Evolutionary conservation across 202 grass and related monocot species (phyloP), one percentile per base, ranked within the genome.

Genomic region (Carex arenaria): DNA sequence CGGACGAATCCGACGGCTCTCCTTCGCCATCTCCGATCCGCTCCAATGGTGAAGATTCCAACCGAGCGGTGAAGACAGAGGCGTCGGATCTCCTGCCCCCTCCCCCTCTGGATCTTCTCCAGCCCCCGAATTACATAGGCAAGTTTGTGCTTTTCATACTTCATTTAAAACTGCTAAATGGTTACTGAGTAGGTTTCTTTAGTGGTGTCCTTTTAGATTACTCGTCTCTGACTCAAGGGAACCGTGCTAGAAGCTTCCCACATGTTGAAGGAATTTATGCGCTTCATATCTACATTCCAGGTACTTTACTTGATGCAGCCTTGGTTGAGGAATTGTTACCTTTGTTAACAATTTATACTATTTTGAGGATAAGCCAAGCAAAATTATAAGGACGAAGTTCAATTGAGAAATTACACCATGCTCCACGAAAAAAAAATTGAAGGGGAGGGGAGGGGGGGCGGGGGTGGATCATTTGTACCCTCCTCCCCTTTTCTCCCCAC

Each of bases 241-340:
- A 64, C 80, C 87, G 95, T 71, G 86, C 90, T 82, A 92, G 95
- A 80, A 95, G 85, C 12, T 98, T 98, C 85, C 95, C 91, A 0
- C 95, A 95, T 82, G 86, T 90, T 10, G 91, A 95, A 80, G 95
- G 95, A 72, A 93, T 88, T 56, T 95, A 93, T 72, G 87, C 93
- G 18, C 83, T 98, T 28, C 95, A 98, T 86, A 85, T 95, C 57
- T 98, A 89, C 81, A 86, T 98, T 67, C 95, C 91, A 62, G 89
- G 95, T 98, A 17, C 65, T 86, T 68, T 9, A 10, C 31, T 7
- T 83, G n/a, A 40, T 18, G 38, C 4, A 55, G 8, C 10, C 22
- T 56, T 78, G 34, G 14, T 45, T 54, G 47, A 55, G 12, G 11
- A 31, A 31, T 30, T 75, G 5, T 75, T 54, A 55, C 1, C 19